Percentiles rank a stretch among this genome's conserved stretches.
phyloP scores from a whole-genome alignment of 441 rosid species.

The Erysimum pusillum region DNA sequence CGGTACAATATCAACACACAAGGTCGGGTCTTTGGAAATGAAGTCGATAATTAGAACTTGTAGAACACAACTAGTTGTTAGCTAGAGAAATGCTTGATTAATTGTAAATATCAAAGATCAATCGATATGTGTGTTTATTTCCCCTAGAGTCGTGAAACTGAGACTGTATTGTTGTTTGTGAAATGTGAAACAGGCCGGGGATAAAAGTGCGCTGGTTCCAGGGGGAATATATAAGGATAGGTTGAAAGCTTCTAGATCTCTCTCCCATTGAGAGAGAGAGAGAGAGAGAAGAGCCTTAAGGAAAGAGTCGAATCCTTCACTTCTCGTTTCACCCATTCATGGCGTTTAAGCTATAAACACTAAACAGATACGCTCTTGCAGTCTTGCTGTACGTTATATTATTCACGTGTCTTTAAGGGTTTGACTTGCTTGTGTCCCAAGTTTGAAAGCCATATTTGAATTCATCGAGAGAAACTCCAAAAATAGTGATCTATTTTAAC shows the following conservation, averaged over 20 bases:
- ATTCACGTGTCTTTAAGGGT: neutral
- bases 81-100: neutral
- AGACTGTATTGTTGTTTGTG: conserved; percentile 6
- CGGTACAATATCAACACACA: too few relatives aligned
- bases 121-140: neutral
- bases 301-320: conserved; percentile 75
- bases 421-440: conserved; percentile 33
- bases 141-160: neutral
- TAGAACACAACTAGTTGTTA: neutral
- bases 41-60: neutral
- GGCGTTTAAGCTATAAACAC: conserved; percentile 56
- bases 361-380: neutral
- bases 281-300: conserved; percentile 59
- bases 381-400: conserved; percentile 17
- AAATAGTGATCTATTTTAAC: neutral
- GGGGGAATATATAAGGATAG: conserved; percentile 87
- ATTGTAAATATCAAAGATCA: neutral
- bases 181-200: conserved; percentile 65
- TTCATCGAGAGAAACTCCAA: neutral
- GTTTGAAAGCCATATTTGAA: conserved; percentile 1
- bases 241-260: conserved; percentile 73
- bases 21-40: neutral
- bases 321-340: conserved; percentile 76
- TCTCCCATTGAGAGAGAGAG: conserved; percentile 61
- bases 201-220: conserved; percentile 85